A percentile compares a stretch with the other conserved stretches of the same genome.
Evolutionary conservation across 306 rosid species (phyloP).

Genomic region (Pterocarpus santalinus): DNA sequence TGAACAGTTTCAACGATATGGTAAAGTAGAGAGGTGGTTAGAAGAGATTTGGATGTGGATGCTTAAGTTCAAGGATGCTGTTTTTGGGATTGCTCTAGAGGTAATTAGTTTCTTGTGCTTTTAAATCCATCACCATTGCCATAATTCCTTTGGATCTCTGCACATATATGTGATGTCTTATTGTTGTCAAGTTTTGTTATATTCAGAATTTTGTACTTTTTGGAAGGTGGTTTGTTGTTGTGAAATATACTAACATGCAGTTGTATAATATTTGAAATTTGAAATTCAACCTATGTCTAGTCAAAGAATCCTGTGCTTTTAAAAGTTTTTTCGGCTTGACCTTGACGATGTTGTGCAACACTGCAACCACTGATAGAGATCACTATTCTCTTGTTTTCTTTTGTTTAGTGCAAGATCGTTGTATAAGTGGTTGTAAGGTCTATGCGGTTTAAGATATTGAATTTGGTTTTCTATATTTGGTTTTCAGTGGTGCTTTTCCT

Average conservation of each 20-base stretch:
- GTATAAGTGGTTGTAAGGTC: slow-evolving; percentile 13
- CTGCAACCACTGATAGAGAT: slow-evolving; percentile 1
- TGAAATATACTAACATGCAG: background rate
- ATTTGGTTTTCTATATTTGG: background rate
- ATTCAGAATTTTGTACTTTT: slow-evolving; percentile 22
- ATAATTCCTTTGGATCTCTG: slow-evolving; percentile 22
- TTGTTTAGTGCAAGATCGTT: background rate
- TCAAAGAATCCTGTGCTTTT: slow-evolving; percentile 28
- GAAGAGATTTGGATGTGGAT: slow-evolving; percentile 96
- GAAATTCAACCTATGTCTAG: slow-evolving; percentile 31
- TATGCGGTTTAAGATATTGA: slow-evolving; percentile 21
- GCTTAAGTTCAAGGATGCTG: slow-evolving; percentile 87
- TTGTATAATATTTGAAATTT: slow-evolving; percentile 27
- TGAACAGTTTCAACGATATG: slow-evolving; percentile 74
- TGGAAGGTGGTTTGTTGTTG: slow-evolving; percentile 4
- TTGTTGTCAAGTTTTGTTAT: slow-evolving; percentile 27
- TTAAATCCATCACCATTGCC: slow-evolving; percentile 28
- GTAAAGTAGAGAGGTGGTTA: slow-evolving; percentile 96
- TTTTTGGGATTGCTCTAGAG: slow-evolving; percentile 81
- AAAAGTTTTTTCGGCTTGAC: slow-evolving; percentile 13
- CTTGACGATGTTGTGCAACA: slow-evolving; percentile 7
- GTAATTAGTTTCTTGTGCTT: slow-evolving; percentile 53
- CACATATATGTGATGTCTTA: background rate
- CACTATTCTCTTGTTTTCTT: slow-evolving; percentile 9
- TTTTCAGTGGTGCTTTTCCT: slow-evolving; percentile 13